These are phyloP conservation scores for Solanum sitiens DNA, from an alignment of 257 asterid genomes.

Conservation along the genomic window DNA sequence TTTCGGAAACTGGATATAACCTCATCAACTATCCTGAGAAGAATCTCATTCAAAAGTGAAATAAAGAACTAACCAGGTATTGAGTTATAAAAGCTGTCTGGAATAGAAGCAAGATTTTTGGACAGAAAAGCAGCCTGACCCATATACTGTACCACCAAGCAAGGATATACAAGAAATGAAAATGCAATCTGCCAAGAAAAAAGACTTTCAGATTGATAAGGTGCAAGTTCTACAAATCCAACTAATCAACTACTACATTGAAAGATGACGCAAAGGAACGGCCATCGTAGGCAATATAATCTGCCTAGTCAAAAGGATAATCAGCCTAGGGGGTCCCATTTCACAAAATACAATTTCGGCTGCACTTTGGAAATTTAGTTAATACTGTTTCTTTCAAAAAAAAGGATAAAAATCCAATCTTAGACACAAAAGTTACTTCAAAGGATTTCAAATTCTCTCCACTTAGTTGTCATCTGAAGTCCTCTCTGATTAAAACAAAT, in stretches of 20 bases:
- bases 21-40: background rate
- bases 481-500: background rate
- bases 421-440: background rate
- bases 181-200: slow-evolving; percentile 58
- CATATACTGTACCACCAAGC: slow-evolving; percentile 86
- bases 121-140: slow-evolving; percentile 89
- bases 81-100: background rate
- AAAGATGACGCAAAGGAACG: background rate
- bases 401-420: background rate
- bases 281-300: background rate
- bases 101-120: background rate
- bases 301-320: background rate
- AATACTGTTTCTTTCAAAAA: background rate
- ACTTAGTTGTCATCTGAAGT: background rate
- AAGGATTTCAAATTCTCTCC: background rate
- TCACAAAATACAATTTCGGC: background rate
- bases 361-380: background rate
- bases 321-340: background rate
- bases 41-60: background rate
- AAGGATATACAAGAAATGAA: slow-evolving; percentile 65
- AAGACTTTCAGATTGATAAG: background rate
- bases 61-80: slow-evolving; percentile 1
- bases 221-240: background rate
- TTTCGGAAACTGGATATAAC: background rate
- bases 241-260: background rate